Evolutionary conservation across 73 alveolate species (phyloP).

Genomic region (Tetrahymena malaccensis): DNA sequence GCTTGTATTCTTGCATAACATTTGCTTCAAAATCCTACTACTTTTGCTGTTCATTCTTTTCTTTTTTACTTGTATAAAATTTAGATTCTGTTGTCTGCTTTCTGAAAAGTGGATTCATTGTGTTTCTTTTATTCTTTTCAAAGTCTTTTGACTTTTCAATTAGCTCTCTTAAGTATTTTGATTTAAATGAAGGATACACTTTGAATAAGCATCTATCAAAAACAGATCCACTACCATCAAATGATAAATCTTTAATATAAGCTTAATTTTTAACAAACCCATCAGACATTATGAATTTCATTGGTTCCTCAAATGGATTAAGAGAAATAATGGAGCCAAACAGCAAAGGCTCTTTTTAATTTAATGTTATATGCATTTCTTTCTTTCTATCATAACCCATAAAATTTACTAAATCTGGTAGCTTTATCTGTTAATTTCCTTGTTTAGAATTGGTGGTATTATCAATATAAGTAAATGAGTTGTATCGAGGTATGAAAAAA

Average conservation of each 20-base stretch:
- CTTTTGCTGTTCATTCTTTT: background rate
- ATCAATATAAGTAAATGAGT: background rate
- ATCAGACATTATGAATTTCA: background rate
- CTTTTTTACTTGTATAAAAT: background rate
- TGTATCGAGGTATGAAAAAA: background rate
- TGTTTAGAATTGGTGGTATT: background rate
- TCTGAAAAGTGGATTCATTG: background rate
- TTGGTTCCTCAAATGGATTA: background rate
- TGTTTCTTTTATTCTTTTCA: background rate
- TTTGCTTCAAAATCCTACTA: background rate
- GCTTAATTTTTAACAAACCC: background rate
- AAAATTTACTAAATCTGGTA: background rate
- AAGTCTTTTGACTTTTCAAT: background rate
- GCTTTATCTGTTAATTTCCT: background rate
- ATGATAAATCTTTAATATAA: background rate
- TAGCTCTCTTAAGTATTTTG: background rate
- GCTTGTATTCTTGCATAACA: background rate
- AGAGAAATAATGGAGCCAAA: background rate
- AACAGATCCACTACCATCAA: background rate
- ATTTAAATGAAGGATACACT: background rate
- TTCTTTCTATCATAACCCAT: background rate
- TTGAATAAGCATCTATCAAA: background rate
- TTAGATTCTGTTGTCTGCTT: background rate
- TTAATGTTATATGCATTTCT: background rate
- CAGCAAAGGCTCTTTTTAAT: background rate